Evolutionary conservation across 2,329 filamentous ascomycete species (phyloP).

Genomic region (Rhexocercosporidium sp.): DNA sequence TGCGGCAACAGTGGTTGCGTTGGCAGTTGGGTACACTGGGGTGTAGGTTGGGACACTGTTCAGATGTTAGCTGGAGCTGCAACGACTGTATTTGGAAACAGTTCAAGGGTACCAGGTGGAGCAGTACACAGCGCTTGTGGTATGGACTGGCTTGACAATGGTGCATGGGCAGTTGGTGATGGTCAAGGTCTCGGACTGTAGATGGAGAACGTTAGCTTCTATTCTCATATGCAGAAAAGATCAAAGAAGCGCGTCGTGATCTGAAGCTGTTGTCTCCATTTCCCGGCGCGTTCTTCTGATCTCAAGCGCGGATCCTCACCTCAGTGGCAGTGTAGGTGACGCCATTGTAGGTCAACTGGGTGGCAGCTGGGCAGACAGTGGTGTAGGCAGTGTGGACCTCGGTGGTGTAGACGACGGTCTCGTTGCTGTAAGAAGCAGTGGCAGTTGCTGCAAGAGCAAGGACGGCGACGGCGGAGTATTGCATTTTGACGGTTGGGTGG

Average conservation of each 20-base stretch:
- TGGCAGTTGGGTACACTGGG: conserved; percentile 37
- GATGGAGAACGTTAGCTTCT: conserved; percentile 24
- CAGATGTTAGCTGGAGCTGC: conserved; percentile 28
- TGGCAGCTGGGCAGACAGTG: conserved; percentile 57
- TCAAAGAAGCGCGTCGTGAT: not conserved
- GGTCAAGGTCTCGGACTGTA: conserved; percentile 38
- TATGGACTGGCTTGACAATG: conserved; percentile 38
- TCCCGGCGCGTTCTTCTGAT: not conserved
- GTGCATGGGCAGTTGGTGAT: conserved; percentile 42
- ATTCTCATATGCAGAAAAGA: not conserved
- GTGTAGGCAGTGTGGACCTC: conserved; percentile 55
- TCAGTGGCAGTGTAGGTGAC: conserved; percentile 56
- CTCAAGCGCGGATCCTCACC: conserved; percentile 41
- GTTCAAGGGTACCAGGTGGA: conserved; percentile 53
- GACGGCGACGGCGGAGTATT: conserved; percentile 44
- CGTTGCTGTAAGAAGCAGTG: conserved; percentile 31
- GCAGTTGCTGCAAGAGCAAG: conserved; percentile 42
- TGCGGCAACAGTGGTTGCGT: conserved; percentile 34
- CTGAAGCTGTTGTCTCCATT: not conserved
- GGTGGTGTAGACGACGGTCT: conserved; percentile 53
- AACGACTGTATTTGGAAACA: conserved; percentile 29
- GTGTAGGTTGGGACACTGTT: conserved; percentile 28
- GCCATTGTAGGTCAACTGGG: conserved; percentile 51
- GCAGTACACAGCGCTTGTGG: conserved; percentile 48
- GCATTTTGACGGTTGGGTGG: conserved; percentile 44